Conservation (phyloP, 1,284 basidiomycete genomes). For the Apiotrichum veenhuisii region DNA sequence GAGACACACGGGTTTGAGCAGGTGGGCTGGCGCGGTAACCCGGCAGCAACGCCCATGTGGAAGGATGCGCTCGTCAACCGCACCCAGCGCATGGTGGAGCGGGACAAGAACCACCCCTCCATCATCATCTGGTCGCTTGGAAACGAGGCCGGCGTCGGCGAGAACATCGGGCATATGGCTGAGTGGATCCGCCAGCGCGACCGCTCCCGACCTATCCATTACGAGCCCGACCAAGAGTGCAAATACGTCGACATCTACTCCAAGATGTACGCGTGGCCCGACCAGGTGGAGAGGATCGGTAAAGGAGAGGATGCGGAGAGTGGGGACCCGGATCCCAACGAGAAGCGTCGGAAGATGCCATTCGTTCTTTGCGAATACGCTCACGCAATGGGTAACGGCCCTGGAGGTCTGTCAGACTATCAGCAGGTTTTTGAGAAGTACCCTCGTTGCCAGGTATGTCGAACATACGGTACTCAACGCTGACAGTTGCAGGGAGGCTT, state of each 20-base stretch:
- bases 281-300: constrained; percentile 1
- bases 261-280: constrained; percentile 16
- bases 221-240: constrained; percentile 23
- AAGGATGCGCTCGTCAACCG: constrained; percentile 21
- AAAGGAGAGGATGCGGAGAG: neutral
- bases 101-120: constrained; percentile 32
- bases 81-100: constrained; percentile 19
- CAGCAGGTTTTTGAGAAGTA: constrained; percentile 26
- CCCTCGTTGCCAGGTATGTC: constrained; percentile 14
- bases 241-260: constrained; percentile 26
- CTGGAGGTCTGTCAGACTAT: constrained; percentile 26
- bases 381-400: constrained; percentile 32
- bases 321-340: neutral
- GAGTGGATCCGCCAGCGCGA: constrained; percentile 20
- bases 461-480: no score
- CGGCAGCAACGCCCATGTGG: constrained; percentile 10
- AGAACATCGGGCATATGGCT: constrained; percentile 28
- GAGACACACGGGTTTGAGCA: constrained; percentile 29
- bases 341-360: constrained; percentile 11
- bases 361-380: constrained; percentile 28
- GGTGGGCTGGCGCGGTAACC: constrained; percentile 18
- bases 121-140: constrained; percentile 30
- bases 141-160: constrained; percentile 25
- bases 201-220: constrained; percentile 24
- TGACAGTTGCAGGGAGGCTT: no score